Evolutionary conservation across 2,329 filamentous ascomycete genomes (phyloP).

Genomic region (Aspergillus glaucus): DNA sequence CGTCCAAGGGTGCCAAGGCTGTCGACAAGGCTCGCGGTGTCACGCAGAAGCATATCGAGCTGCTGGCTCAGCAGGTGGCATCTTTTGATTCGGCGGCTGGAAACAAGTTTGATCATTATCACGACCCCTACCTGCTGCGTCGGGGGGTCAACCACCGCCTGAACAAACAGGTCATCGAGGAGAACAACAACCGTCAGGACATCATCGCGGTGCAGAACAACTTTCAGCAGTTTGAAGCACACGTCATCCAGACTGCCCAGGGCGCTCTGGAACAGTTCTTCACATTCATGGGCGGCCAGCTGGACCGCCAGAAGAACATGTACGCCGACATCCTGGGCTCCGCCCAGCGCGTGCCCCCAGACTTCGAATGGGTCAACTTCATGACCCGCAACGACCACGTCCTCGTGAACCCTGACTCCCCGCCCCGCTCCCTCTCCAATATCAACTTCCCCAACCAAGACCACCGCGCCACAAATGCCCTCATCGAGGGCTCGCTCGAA

Average conservation of each 20-base stretch:
- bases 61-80: conserved; percentile 80
- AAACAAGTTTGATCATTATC: conserved; percentile 60
- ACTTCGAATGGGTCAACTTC: conserved; percentile 93
- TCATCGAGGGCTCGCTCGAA: conserved; percentile 84
- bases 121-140: conserved; percentile 85
- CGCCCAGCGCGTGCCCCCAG: conserved; percentile 68
- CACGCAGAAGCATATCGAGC: conserved; percentile 94
- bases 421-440: conserved; percentile 65
- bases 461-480: conserved; percentile 69
- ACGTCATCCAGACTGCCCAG: conserved; percentile 77
- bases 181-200: conserved; percentile 94
- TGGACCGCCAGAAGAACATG: conserved; percentile 71
- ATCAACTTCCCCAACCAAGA: conserved; percentile 85
- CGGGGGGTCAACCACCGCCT: conserved; percentile 77
- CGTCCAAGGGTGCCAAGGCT: conserved; percentile 76
- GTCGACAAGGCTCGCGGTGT: conserved; percentile 80
- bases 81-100: conserved; percentile 65
- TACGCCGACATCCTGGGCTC: conserved; percentile 77
- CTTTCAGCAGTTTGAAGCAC: conserved; percentile 79
- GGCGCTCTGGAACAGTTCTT: conserved; percentile 76
- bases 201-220: conserved; percentile 85
- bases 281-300: conserved; percentile 70
- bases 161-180: conserved; percentile 83
- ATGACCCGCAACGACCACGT: conserved; percentile 61
- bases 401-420: conserved; percentile 70